Conservation (phyloP, 2,329 filamentous ascomycete species). For the Fusarium buxicola region DNA sequence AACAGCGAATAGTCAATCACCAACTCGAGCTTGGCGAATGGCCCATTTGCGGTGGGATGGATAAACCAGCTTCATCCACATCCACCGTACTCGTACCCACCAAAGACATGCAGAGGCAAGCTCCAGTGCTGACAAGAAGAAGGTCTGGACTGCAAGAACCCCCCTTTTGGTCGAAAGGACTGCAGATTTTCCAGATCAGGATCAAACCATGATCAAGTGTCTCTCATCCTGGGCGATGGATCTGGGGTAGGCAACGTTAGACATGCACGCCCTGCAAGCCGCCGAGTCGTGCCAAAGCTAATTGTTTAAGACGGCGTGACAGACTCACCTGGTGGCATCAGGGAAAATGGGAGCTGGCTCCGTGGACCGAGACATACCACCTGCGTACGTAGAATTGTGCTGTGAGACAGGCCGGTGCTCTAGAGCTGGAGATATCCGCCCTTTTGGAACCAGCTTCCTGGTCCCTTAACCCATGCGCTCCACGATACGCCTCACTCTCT, state of each 20-base stretch:
- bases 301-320: constrained; percentile 16
- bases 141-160: constrained; percentile 28
- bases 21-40: constrained; percentile 29
- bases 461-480: constrained; percentile 10
- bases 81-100: constrained; percentile 19
- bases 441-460: constrained; percentile 14
- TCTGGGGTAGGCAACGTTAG: constrained; percentile 35
- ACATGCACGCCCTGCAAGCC: constrained; percentile 28
- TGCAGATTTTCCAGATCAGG: constrained; percentile 29
- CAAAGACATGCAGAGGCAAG: constrained; percentile 17
- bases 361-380: constrained; percentile 9
- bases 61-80: constrained; percentile 17
- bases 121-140: constrained; percentile 15
- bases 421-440: constrained; percentile 10
- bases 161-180: constrained; percentile 18
- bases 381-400: constrained; percentile 7
- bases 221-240: constrained; percentile 18
- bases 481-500: constrained; percentile 21
- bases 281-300: constrained; percentile 22
- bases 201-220: constrained; percentile 9
- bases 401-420: constrained; percentile 14
- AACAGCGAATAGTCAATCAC: constrained; percentile 28
- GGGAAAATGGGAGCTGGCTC: neutral
- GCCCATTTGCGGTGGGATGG: constrained; percentile 20
- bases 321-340: constrained; percentile 6